These are phyloP conservation scores for Cladophialophora carrionii DNA, from an alignment of 2,329 filamentous ascomycete species.

Conservation along the genomic window DNA sequence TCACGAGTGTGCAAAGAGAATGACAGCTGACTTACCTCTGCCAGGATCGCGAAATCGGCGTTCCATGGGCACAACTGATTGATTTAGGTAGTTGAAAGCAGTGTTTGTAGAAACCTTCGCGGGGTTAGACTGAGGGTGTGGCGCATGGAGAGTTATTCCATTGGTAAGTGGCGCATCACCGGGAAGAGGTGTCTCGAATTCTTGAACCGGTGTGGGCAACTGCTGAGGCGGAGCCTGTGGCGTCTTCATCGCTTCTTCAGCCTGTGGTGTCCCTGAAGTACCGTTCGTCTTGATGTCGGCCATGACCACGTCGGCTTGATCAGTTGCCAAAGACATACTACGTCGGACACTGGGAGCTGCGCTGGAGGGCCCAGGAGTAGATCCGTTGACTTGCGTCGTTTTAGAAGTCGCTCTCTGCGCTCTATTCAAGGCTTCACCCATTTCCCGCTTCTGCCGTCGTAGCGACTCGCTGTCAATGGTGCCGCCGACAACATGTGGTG, in stretches of 20 bases:
- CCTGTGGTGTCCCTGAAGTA: constrained; percentile 17
- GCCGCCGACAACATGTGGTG: constrained; percentile 56
- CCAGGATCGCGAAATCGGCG: constrained; percentile 49
- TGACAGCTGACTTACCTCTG: constrained; percentile 51
- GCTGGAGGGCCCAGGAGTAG: constrained; percentile 33
- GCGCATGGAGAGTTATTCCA: constrained; percentile 23
- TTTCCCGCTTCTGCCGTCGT: constrained; percentile 57
- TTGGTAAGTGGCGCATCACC: constrained; percentile 26
- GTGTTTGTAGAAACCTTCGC: background rate
- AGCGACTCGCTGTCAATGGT: constrained; percentile 60
- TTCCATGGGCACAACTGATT: constrained; percentile 47
- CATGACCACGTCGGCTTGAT: constrained; percentile 30
- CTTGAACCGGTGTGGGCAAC: constrained; percentile 32
- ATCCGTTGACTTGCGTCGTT: constrained; percentile 25
- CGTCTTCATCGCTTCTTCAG: constrained; percentile 16
- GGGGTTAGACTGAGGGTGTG: constrained; percentile 31
- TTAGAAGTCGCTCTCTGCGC: constrained; percentile 31
- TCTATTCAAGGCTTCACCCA: constrained; percentile 45
- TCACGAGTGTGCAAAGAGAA: background rate
- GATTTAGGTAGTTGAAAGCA: constrained; percentile 22
- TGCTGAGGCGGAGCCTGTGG: constrained; percentile 24
- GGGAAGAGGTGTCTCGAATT: constrained; percentile 26
- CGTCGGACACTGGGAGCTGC: constrained; percentile 32
- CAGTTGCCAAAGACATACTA: constrained; percentile 32
- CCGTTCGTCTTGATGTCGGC: constrained; percentile 29